phyloP scores from a whole-genome alignment of 1,284 basidiomycete species.

The Phellopilus nigrolimitatus region DNA sequence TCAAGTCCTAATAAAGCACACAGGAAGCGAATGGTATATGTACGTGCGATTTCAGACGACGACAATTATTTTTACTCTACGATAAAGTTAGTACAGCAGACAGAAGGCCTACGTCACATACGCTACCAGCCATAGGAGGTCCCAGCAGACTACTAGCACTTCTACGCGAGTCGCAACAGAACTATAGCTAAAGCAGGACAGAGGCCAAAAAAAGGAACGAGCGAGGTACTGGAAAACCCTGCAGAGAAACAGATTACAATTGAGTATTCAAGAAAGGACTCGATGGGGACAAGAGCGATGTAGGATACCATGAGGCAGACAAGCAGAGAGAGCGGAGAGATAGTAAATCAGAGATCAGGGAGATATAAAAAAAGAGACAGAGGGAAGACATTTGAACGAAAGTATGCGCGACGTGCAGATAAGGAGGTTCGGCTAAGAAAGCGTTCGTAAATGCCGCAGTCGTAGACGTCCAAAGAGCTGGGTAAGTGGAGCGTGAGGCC shows the following conservation, averaged over 20 bases:
- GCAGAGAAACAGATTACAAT: background rate
- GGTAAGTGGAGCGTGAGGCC: too few species aligned
- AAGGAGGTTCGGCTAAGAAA: too few species aligned
- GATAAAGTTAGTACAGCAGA: background rate
- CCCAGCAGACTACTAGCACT: too few species aligned
- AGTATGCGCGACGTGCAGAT: background rate
- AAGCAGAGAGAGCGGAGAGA: conserved; percentile 5
- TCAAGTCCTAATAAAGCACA: too few species aligned
- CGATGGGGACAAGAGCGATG: background rate
- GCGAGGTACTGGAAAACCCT: too few species aligned
- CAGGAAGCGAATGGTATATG: too few species aligned
- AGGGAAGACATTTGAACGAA: background rate
- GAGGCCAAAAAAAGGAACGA: background rate
- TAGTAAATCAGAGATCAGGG: background rate
- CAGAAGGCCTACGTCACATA: background rate
- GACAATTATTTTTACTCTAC: conserved; percentile 8
- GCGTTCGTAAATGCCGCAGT: too few species aligned
- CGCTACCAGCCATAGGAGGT: too few species aligned
- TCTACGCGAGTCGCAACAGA: too few species aligned
- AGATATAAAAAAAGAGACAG: background rate
- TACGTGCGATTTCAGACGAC: too few species aligned
- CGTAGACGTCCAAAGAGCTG: too few species aligned
- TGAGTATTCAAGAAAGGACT: background rate
- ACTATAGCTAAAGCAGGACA: background rate
- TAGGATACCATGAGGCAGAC: background rate